Base-by-base conservation (phyloP, 129 eudicot species). In the Centella asiatica region DNA sequence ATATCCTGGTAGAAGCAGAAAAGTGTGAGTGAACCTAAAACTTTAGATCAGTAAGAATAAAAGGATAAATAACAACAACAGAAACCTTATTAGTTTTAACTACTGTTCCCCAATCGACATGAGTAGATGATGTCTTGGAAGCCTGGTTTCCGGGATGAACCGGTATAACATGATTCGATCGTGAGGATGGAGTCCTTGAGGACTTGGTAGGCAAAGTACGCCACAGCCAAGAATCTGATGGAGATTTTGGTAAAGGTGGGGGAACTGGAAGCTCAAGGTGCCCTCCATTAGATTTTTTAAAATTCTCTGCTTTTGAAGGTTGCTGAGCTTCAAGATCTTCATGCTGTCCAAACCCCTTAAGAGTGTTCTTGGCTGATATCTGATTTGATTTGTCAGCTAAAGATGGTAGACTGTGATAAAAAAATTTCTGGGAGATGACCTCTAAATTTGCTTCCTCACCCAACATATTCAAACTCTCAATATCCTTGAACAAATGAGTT, bases 141-240 rank as follows among this genome's bases (percentile, higher is more conserved):
- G 71, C 62, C n/a, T 50, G 70, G 39, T 70, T 58, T 64, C 42
- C 26, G n/a, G 64, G 82, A 66, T 46, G 48, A 23, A 25, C 39
- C 62, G 56, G 23, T 18, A 47, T 37, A 25, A 67, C 76, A 9
- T 27, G 37, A 66, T 69, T 51, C 66, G 82, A 49, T 40, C 51
- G 74, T 1, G 47, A 25, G 31, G 67, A 42, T 19, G 76, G 26
- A 40, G 60, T 71, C 33, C 64, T 81, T 1, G 77, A 37, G n/a
- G 77, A 57, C 60, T 67, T 67, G 19, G 88, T 69, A 60, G 95
- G 88, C 77, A 90, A 59, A 22, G 94, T 77, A 27, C 95, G 95
- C 56, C 76, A 68, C 27, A 90, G 89, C 97, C 97, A 90, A 22
- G 97, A 86, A 62, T 90, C 97, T 26, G 95, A 81, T 37, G 97